phyloP scores from a whole-genome alignment of 352 stramenopile genomes.

The Phytophthora uliginosa region DNA sequence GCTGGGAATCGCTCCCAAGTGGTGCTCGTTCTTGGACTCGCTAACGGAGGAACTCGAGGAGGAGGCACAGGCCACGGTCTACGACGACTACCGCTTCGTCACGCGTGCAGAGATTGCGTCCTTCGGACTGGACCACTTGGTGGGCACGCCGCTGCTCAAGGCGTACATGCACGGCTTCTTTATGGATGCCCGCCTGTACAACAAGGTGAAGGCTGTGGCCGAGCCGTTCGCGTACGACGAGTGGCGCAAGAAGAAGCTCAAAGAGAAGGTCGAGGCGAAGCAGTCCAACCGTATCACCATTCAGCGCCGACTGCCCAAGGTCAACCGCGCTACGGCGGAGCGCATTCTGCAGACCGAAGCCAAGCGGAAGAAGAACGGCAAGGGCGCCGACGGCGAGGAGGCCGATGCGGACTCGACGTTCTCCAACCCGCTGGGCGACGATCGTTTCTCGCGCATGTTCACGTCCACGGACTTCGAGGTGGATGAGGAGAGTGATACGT shows the following conservation, averaged over 20 bases:
- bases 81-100: conserved; percentile 99
- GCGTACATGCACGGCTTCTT: conserved; percentile 99
- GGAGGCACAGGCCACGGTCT: conserved; percentile 94
- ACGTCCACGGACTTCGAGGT: conserved; percentile 98
- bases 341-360: conserved; percentile 78
- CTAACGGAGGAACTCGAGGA: conserved; percentile 99
- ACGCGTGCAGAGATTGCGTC: conserved; percentile 95
- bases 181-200: conserved; percentile 99
- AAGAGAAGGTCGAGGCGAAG: conserved; percentile 94
- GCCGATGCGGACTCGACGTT: conserved; percentile 38
- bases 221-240: conserved; percentile 99
- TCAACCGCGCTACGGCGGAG: conserved; percentile 93
- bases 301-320: conserved; percentile 87
- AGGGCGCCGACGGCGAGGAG: conserved; percentile 40
- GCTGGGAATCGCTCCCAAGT: conserved; percentile 97
- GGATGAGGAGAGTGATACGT: conserved; percentile 97
- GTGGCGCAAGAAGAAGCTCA: conserved; percentile 97
- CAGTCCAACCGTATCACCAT: conserved; percentile 93
- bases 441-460: conserved; percentile 99
- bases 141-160: conserved; percentile 97
- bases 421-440: conserved; percentile 93
- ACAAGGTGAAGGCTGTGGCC: conserved; percentile 96
- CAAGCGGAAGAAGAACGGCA: conserved; percentile 74
- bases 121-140: conserved; percentile 98
- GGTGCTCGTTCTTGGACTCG: conserved; percentile 99